A percentile compares a stretch with the other conserved stretches of the same genome.
These are phyloP conservation scores for Fomitopsis palustris DNA, from an alignment of 1,284 basidiomycete genomes.

Conservation along the genomic window DNA sequence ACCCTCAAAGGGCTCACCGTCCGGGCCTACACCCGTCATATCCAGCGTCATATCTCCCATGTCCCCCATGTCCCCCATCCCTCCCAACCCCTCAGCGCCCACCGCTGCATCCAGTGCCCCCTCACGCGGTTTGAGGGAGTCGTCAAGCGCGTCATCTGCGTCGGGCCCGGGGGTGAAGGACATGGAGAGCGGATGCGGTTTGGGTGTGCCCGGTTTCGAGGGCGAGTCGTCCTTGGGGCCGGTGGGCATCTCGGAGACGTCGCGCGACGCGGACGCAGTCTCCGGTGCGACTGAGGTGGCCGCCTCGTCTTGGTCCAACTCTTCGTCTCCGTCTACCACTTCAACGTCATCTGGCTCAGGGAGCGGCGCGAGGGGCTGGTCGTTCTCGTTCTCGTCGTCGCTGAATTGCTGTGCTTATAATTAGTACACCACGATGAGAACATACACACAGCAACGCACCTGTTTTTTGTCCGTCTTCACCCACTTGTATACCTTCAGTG, in stretches of 20 bases:
- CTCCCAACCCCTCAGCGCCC: slow-evolving; percentile 28
- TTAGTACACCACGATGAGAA: no score
- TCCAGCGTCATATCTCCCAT: slow-evolving; percentile 40
- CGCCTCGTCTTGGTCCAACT: slow-evolving; percentile 63
- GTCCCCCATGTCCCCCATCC: slow-evolving; percentile 6
- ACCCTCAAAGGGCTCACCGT: slow-evolving; percentile 54
- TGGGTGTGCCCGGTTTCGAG: slow-evolving; percentile 62
- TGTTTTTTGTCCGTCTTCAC: slow-evolving; percentile 70
- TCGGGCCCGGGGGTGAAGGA: slow-evolving; percentile 33
- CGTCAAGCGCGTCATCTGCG: slow-evolving; percentile 27
- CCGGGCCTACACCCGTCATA: slow-evolving; percentile 60
- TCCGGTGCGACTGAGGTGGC: slow-evolving; percentile 46
- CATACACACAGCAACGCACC: slow-evolving; percentile 36
- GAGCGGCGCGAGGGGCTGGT: slow-evolving; percentile 72
- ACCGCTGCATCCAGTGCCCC: slow-evolving; percentile 9
- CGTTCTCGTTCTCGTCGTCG: slow-evolving; percentile 72
- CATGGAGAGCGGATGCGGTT: slow-evolving; percentile 47
- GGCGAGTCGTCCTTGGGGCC: slow-evolving; percentile 39
- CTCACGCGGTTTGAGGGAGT: slow-evolving; percentile 19
- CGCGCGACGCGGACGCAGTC: slow-evolving; percentile 29
- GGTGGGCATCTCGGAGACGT: slow-evolving; percentile 31
- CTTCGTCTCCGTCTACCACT: slow-evolving; percentile 45
- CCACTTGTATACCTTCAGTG: slow-evolving; percentile 68
- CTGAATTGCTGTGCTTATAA: slow-evolving; percentile 74
- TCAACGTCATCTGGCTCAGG: slow-evolving; percentile 45